phyloP scores from a whole-genome alignment of 768 basidiomycete genomes.

The Pulveroboletus sp. region DNA sequence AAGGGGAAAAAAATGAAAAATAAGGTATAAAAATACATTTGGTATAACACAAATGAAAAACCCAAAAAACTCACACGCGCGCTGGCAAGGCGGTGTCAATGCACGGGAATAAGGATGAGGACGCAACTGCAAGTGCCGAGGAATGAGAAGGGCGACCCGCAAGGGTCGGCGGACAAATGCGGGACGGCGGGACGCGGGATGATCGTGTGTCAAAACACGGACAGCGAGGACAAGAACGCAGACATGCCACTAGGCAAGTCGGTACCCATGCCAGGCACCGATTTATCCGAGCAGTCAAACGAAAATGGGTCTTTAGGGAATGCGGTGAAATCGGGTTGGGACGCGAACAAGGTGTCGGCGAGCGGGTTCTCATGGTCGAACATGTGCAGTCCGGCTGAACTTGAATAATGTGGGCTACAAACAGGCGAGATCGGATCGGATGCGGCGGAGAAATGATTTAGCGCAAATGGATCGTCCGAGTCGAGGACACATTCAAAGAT shows the following conservation, averaged over 20 bases:
- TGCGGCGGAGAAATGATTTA: slow-evolving; percentile 18
- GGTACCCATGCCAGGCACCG: slow-evolving; percentile 18
- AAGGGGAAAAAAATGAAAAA: not conserved
- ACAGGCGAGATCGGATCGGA: slow-evolving; percentile 8
- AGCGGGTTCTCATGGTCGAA: slow-evolving; percentile 18
- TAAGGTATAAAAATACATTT: slow-evolving; percentile 28
- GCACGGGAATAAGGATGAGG: slow-evolving; percentile 1
- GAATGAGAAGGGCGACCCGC: not conserved
- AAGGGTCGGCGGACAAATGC: slow-evolving; percentile 1
- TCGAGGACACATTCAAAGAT: slow-evolving; percentile 23
- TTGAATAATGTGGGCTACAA: slow-evolving; percentile 20
- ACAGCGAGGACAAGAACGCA: slow-evolving; percentile 30
- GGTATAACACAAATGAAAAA: slow-evolving; percentile 6
- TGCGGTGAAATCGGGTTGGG: slow-evolving; percentile 18
- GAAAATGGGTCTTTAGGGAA: slow-evolving; percentile 26
- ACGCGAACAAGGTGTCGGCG: slow-evolving; percentile 9
- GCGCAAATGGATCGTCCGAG: slow-evolving; percentile 17
- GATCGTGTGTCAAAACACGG: slow-evolving; percentile 25
- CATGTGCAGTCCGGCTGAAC: slow-evolving; percentile 9
- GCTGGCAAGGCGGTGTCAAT: too few species aligned
- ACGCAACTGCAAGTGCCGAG: too few species aligned
- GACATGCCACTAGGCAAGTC: slow-evolving; percentile 32
- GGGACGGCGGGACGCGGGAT: slow-evolving; percentile 4
- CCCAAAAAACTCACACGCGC: too few species aligned
- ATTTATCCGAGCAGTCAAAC: slow-evolving; percentile 23